Base-by-base conservation (phyloP, 768 basidiomycete species). In the Asterophora lycoperdoides region DNA sequence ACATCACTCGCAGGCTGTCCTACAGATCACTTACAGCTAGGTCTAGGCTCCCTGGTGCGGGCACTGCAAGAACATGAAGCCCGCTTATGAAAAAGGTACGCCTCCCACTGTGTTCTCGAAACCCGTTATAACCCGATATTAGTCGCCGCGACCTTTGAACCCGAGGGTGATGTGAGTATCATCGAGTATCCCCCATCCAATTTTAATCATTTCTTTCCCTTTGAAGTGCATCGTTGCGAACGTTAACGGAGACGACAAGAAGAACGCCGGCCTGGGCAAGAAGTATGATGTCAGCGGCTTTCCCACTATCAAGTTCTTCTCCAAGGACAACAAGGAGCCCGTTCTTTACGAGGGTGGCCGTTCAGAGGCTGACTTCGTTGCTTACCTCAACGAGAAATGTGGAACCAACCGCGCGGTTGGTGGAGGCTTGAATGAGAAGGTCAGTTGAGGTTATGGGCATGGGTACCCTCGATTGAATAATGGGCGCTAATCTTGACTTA, bases 221-320 rank as follows among this genome's bases (percentile, higher is more conserved):
- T 29, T 5, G 17, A 39, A 93, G 90, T 93, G 91, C 62, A 68
- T 95, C 47, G 80, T 99, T 47, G 93, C 92, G 23, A 92, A 95
- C 66, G 69, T 97, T 51, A 84, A 98, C 67, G 93, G 87, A 17
- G 93, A 98, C 64, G 87, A 88, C 33, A 75, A 82, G 52, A 74
- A 74, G 64, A 95, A 96, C 75, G 77, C 78, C 57, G 78, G 76
- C 17, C 67, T 96, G 44, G 82, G 85, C 8, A 54, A 63, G 32
- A 79, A 81, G 63, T 93, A 93, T 60, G 87, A 74, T 5, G 79
- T 99, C 48, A 60, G 66, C 15, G 80, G 84, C 51, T 99, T 83
- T 81, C 96, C 96, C 0, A 98, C 94, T 15, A 81, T 99, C 74
- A 94, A 92, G 67, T 94, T 94, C 76, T 96, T 93, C 83, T 77